Evolutionary conservation across 768 basidiomycete genomes (phyloP).

Genomic region (Trametes cingulata): DNA sequence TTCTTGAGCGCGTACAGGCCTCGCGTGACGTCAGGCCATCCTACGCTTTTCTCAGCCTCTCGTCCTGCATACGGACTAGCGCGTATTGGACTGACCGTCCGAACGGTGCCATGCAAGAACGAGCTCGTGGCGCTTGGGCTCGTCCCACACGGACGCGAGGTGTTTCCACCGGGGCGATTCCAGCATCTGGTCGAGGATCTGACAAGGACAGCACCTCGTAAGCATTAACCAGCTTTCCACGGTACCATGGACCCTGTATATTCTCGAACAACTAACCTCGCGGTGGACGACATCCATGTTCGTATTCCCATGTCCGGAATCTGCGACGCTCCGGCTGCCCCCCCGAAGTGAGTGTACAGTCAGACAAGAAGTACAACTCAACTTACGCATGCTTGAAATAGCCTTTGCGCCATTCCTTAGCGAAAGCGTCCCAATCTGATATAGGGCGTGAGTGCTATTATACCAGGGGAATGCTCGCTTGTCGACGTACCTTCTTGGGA

Average conservation of each 20-base stretch:
- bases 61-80: background rate
- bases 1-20: slow-evolving; percentile 55
- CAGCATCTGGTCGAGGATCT: slow-evolving; percentile 62
- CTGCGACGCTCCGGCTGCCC: slow-evolving; percentile 37
- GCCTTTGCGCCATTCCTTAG: slow-evolving; percentile 55
- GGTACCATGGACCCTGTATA: no score
- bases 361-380: background rate
- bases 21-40: slow-evolving; percentile 54
- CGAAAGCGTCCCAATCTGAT: slow-evolving; percentile 49
- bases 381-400: slow-evolving; percentile 50
- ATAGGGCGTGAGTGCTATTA: background rate
- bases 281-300: slow-evolving; percentile 60
- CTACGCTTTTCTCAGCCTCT: slow-evolving; percentile 31
- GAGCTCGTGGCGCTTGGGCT: slow-evolving; percentile 43
- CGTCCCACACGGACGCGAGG: slow-evolving; percentile 46
- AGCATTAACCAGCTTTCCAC: no score
- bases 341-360: slow-evolving; percentile 25
- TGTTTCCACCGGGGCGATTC: slow-evolving; percentile 47
- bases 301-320: slow-evolving; percentile 45
- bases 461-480: background rate
- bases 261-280: slow-evolving; percentile 41
- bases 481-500: background rate
- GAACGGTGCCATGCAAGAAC: slow-evolving; percentile 59
- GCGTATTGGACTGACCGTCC: slow-evolving; percentile 35
- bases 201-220: background rate